Base-by-base conservation (phyloP, 257 asterid genomes). In the Jaltomata sinuosa region DNA sequence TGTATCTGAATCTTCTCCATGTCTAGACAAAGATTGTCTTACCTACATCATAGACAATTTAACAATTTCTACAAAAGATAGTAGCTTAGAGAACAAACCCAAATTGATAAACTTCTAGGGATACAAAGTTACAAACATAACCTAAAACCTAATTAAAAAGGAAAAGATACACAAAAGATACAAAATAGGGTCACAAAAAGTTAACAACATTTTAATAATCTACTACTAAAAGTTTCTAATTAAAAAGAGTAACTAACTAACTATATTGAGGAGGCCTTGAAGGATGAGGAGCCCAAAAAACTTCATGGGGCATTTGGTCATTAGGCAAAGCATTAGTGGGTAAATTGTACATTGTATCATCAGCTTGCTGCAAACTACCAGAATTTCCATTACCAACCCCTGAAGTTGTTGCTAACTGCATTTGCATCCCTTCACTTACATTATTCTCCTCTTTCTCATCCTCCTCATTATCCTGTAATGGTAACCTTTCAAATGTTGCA, bases 401-500 rank as follows among this genome's bases (percentile, higher is more conserved):
- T 18, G 89, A 38, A 77, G 27, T 31, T 27, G 40, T 16, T 1
- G 88, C 25, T 68, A 87, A 76, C 54, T 79, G 85, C 71, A 83
- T 15, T 25, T 87, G 92, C 85, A 86, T 83, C 22, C 88, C 93
- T 25, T 88, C 90, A 3, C 67, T 83, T 27, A 9, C 83, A 71
- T 16, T 19, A 54, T 25, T 42, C 36, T 52, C 50, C 3, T 10
- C 25, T 32, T 25, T 88, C 18, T 91, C 97, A 1, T 94, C 97
- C 6, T 6, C 40, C 25, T 55, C 64, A 55, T 59, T 59, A 9
- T 62, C 69, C 32, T 90, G 93, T 16, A 94, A 55, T 0, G 98
- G 97, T 83, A 94, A 84, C 88, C 93, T 90, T 92, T 93, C 98
- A 59, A 85, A 94, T 2, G 94, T 90, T 1, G 97, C 94, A 79